Evolutionary conservation across 805 yeast species (phyloP).

Genomic region (Cephaloascus albidus): DNA sequence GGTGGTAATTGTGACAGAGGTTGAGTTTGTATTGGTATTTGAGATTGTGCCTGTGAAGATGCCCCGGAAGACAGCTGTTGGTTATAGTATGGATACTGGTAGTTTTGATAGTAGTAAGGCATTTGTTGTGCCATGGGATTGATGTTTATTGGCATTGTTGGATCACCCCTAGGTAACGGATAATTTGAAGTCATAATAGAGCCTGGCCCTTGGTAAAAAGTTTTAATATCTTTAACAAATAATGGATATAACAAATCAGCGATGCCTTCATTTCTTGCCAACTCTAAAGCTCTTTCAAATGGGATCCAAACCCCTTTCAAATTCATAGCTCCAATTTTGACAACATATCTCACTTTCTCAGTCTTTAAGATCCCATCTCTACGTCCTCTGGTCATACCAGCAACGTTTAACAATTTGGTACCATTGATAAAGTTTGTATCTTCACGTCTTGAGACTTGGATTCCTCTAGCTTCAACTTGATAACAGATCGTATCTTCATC

Average conservation of each 20-base stretch:
- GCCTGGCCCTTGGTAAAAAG: slow-evolving; percentile 1
- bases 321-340: slow-evolving; percentile 27
- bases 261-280: slow-evolving; percentile 30
- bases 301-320: slow-evolving; percentile 34
- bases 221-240: slow-evolving; percentile 20
- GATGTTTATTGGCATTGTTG: slow-evolving; percentile 3
- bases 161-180: slow-evolving; percentile 1
- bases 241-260: slow-evolving; percentile 20
- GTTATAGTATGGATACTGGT: slow-evolving; percentile 1
- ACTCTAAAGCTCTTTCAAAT: slow-evolving; percentile 25
- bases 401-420: slow-evolving; percentile 25
- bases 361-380: slow-evolving; percentile 28
- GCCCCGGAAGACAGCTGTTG: background rate
- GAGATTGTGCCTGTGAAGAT: background rate
- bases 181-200: background rate
- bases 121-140: background rate
- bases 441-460: slow-evolving; percentile 24
- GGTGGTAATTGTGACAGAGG: background rate
- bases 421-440: slow-evolving; percentile 26
- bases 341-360: slow-evolving; percentile 19
- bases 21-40: background rate
- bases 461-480: slow-evolving; percentile 23
- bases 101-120: slow-evolving; percentile 3
- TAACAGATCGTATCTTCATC: slow-evolving; percentile 26
- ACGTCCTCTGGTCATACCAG: slow-evolving; percentile 30